These are phyloP conservation scores for Ophiosphaerella narmari DNA, from an alignment of 2,329 filamentous ascomycete species.

Conservation along the genomic window DNA sequence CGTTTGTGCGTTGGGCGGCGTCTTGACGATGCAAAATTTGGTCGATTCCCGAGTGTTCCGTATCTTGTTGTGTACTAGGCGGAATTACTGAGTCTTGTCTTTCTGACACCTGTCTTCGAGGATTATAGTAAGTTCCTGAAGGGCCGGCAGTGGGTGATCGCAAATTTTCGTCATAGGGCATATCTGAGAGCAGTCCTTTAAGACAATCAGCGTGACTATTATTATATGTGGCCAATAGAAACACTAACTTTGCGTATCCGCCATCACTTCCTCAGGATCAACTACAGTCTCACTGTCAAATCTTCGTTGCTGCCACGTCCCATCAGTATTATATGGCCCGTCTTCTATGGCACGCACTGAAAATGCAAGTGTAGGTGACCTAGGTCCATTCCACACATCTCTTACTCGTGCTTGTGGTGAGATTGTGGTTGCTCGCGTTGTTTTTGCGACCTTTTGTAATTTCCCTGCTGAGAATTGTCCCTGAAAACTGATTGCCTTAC, in stretches of 20 bases:
- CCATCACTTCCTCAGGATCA: conserved; percentile 5
- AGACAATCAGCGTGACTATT: neutral
- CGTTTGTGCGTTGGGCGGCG: neutral
- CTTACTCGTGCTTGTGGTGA: neutral
- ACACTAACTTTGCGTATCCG: conserved; percentile 6
- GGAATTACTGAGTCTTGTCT: conserved; percentile 16
- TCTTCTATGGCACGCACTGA: neutral
- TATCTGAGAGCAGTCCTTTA: neutral
- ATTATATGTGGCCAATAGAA: neutral
- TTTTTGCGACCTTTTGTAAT: conserved; percentile 7
- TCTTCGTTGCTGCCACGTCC: conserved; percentile 3
- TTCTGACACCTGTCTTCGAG: conserved; percentile 10
- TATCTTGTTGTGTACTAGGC: conserved; percentile 2
- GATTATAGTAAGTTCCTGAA: conserved; percentile 13
- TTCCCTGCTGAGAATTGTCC: conserved; percentile 5
- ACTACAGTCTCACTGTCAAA: conserved; percentile 12
- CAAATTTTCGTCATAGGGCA: neutral
- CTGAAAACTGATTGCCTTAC: conserved; percentile 8
- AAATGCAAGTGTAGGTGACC: neutral
- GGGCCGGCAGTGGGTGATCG: conserved; percentile 8
- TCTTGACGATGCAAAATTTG: too few relatives aligned
- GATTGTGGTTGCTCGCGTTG: neutral
- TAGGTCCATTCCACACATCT: conserved; percentile 8
- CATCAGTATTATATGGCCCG: conserved; percentile 2
- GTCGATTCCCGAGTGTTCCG: neutral